Conservation (phyloP, 768 basidiomycete genomes). For the Tricholoma saponaceum region DNA sequence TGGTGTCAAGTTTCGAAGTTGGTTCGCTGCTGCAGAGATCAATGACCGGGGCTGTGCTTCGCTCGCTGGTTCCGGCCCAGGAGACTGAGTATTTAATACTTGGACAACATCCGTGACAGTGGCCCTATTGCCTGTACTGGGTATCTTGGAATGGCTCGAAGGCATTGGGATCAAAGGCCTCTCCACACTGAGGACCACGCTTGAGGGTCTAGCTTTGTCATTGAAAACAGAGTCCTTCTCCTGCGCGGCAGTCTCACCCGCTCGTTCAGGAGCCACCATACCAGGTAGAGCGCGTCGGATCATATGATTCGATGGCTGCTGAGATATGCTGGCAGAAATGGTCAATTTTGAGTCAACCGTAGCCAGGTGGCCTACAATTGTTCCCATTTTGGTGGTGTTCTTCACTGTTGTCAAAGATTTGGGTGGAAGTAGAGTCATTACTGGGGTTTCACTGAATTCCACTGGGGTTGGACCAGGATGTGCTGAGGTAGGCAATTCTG, state of each 20-base stretch:
- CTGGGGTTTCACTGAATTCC: background rate
- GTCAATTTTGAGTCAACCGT: background rate
- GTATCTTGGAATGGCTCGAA: slow-evolving; percentile 49
- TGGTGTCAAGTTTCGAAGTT: slow-evolving; percentile 18
- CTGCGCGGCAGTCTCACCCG: background rate
- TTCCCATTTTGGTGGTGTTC: background rate
- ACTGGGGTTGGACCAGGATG: background rate
- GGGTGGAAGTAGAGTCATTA: background rate
- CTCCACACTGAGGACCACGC: background rate
- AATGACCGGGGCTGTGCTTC: background rate
- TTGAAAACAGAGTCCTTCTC: background rate
- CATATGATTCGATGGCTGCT: background rate
- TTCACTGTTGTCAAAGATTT: background rate
- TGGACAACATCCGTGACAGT: slow-evolving; percentile 80
- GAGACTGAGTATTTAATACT: slow-evolving; percentile 31
- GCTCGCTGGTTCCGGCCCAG: slow-evolving; percentile 17
- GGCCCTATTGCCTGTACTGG: slow-evolving; percentile 65
- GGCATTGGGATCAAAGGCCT: slow-evolving; percentile 26
- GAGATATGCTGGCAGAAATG: background rate
- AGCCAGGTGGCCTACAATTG: background rate
- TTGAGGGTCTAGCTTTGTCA: background rate
- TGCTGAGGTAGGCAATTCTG: background rate
- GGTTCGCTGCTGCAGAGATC: slow-evolving; percentile 12
- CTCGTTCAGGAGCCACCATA: slow-evolving; percentile 16
- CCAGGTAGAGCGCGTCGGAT: slow-evolving; percentile 40